Base-by-base conservation (phyloP, 106 monocot species). In the Dendrobium huoshanense region DNA sequence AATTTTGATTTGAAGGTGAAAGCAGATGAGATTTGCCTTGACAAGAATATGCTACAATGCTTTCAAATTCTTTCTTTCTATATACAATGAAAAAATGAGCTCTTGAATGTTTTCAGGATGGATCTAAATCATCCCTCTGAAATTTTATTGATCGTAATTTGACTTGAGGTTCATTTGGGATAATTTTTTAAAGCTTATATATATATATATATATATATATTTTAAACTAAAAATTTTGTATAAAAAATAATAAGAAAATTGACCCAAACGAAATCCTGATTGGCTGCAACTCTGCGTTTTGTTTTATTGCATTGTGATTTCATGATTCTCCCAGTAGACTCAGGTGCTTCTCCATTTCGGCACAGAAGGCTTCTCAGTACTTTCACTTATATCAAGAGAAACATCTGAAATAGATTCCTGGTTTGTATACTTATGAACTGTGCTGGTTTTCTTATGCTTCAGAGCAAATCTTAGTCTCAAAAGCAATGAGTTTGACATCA, bases 401-500 rank as follows among this genome's bases (percentile, higher is more conserved):
- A 79, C 24, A 81, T 92, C 84, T 15, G 84, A 84, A 29, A 41
- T 7, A 49, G 79, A 20, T 7, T 7, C 17, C 0, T 13, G 61
- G 58, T 3, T 75, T 44, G 68, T 64, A 74, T 89, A 56, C 31
- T 79, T 67, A 9, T 25, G 83, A 25, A 90, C 74, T 2, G 79
- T 87, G 59, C 80, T 25, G 18, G 61, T 48, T 55, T 77, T 51
- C 44, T 77, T 84, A 51, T 78, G 64, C 75, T 75, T 87, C 11
- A 87, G 84, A 44, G 78, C 77, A 41, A 95, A 78, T 75, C 85
- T 92, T 42, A 99, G 48, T 73, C 89, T 87, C 78, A 99, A 80
- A 55, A 93, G 83, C 74, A 99, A 85, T 27, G 98, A 99, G 81
- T 99, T 99, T 51, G 93, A 85, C 98, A 99, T 99, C 45, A 99